Conservation (phyloP, 768 basidiomycete genomes). For the Lactarius tabidus region DNA sequence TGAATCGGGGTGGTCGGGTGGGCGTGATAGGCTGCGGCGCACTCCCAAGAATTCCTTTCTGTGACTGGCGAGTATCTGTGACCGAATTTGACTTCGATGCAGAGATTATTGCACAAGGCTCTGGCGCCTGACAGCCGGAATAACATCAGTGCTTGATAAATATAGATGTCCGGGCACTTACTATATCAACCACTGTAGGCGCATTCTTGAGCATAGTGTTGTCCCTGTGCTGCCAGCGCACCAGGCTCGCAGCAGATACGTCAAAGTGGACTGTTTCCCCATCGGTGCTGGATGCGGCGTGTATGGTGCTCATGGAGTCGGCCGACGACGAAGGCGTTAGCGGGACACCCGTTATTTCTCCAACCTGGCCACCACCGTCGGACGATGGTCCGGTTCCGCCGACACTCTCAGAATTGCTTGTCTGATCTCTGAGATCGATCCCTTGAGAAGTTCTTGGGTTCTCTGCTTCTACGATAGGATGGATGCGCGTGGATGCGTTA, state of each 20-base stretch:
- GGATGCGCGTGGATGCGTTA: neutral
- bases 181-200: neutral
- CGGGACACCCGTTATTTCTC: neutral
- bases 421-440: neutral
- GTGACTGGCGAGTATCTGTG: neutral
- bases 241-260: neutral
- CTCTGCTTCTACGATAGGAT: neutral
- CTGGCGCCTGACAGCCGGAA: neutral
- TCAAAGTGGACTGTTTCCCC: neutral
- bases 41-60: neutral
- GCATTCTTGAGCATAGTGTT: neutral
- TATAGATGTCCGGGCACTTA: neutral
- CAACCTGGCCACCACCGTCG: neutral
- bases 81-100: neutral
- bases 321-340: neutral
- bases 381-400: neutral
- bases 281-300: neutral
- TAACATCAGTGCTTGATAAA: neutral
- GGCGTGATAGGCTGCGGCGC: neutral
- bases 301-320: neutral
- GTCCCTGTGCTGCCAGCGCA: conserved; percentile 15
- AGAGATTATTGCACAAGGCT: neutral
- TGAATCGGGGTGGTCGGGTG: neutral
- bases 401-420: neutral
- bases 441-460: neutral